A percentile compares a stretch with the other conserved stretches of the same genome.
Conservation (phyloP, 176 grass and related monocot species). For the Oryza nivara region DNA sequence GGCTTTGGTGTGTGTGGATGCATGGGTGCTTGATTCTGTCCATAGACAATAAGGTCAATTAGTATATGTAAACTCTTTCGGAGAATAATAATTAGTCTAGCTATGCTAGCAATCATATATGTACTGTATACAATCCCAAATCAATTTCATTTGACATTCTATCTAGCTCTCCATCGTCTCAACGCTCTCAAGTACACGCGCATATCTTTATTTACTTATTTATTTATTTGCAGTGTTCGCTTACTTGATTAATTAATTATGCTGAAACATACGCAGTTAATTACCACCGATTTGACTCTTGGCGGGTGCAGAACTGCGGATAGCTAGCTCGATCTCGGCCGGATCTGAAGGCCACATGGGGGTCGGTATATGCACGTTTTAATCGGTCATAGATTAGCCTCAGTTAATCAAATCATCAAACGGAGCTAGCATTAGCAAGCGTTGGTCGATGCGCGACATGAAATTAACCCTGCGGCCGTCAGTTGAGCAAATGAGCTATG, state of each 20-base stretch:
- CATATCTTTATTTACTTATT: too few species aligned
- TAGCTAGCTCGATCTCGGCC: not conserved
- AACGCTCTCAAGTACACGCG: not conserved
- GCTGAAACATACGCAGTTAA: constrained; percentile 9
- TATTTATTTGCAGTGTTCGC: not conserved
- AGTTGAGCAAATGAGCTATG: too few species aligned
- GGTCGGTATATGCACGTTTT: not conserved
- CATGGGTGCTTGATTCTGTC: constrained; percentile 38
- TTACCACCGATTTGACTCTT: constrained; percentile 37
- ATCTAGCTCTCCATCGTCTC: not conserved
- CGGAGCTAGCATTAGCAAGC: not conserved
- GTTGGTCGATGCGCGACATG: not conserved
- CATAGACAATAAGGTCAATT: constrained; percentile 34
- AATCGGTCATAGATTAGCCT: not conserved
- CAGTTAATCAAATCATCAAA: not conserved
- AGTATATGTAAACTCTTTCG: not conserved
- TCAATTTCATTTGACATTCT: constrained; percentile 26
- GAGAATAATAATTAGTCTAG: not conserved
- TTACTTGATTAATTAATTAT: constrained; percentile 2
- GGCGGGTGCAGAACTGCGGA: not conserved
- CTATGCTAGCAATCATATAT: not conserved
- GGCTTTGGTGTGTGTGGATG: constrained; percentile 17
- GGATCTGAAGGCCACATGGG: not conserved
- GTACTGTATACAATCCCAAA: too few species aligned
- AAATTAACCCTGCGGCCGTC: not conserved